Conservation (phyloP, 345 rosid genomes). For the Diplotaxis tenuifolia region DNA sequence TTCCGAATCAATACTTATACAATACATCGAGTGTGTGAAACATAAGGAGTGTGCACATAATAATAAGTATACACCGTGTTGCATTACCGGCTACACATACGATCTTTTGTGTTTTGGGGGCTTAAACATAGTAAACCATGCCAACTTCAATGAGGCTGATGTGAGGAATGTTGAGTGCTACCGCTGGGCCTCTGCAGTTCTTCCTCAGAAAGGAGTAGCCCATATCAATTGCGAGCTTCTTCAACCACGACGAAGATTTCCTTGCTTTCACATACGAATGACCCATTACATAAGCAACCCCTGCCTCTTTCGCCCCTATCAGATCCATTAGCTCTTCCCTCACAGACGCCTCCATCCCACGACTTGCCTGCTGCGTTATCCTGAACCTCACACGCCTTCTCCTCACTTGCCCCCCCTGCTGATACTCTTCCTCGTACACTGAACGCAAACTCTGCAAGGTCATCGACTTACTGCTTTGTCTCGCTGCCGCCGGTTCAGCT, state of each 20-base stretch:
- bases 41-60: neutral
- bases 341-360: conserved; percentile 65
- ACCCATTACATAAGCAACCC: conserved; percentile 85
- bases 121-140: conserved; percentile 83
- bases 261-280: conserved; percentile 87
- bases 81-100: neutral
- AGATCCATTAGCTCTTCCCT: conserved; percentile 84
- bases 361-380: conserved; percentile 42
- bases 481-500: neutral
- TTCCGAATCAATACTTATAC: neutral
- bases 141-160: conserved; percentile 95
- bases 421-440: conserved; percentile 70
- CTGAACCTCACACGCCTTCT: conserved; percentile 66
- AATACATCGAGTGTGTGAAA: neutral
- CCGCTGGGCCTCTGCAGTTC: conserved; percentile 94
- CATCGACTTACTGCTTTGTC: conserved; percentile 70
- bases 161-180: conserved; percentile 88
- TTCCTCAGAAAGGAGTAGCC: conserved; percentile 89
- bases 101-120: neutral
- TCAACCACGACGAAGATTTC: conserved; percentile 61
- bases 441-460: conserved; percentile 67
- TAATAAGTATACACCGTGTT: neutral
- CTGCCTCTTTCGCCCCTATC: conserved; percentile 82
- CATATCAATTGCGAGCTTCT: conserved; percentile 68
- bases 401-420: conserved; percentile 42